phyloP scores from a whole-genome alignment of 306 rosid species.

The Vigna unguiculata region DNA sequence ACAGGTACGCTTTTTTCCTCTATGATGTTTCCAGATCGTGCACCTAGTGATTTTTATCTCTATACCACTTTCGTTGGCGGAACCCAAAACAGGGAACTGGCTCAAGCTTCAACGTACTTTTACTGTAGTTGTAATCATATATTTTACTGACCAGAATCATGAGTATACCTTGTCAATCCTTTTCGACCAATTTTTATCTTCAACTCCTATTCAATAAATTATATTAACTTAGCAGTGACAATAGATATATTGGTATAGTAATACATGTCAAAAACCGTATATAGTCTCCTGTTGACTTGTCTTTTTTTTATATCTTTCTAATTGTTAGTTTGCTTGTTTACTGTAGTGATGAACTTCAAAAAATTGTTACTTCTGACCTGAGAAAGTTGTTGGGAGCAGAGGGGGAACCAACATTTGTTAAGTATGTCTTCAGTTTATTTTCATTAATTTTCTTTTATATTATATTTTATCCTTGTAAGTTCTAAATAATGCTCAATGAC shows the following conservation, averaged over 20 bases:
- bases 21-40: constrained; percentile 96
- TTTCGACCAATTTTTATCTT: too few relatives aligned
- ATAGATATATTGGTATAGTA: background rate
- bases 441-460: constrained; percentile 12
- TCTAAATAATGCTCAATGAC: constrained; percentile 49
- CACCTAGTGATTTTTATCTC: constrained; percentile 74
- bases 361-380: constrained; percentile 82
- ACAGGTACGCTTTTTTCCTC: constrained; percentile 96
- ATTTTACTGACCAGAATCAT: constrained; percentile 17
- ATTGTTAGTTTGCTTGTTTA: constrained; percentile 37
- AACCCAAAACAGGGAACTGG: constrained; percentile 74
- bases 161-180: background rate
- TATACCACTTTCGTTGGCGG: constrained; percentile 95
- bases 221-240: background rate
- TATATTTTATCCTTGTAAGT: constrained; percentile 27
- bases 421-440: constrained; percentile 57
- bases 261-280: background rate
- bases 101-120: constrained; percentile 78
- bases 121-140: constrained; percentile 33
- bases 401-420: constrained; percentile 84
- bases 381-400: constrained; percentile 86
- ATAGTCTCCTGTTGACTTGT: constrained; percentile 28
- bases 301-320: constrained; percentile 33
- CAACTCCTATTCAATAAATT: background rate
- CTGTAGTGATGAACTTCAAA: constrained; percentile 73